Base-by-base conservation (phyloP, 2,329 filamentous ascomycete genomes). In the Talaromyces marneffei region DNA sequence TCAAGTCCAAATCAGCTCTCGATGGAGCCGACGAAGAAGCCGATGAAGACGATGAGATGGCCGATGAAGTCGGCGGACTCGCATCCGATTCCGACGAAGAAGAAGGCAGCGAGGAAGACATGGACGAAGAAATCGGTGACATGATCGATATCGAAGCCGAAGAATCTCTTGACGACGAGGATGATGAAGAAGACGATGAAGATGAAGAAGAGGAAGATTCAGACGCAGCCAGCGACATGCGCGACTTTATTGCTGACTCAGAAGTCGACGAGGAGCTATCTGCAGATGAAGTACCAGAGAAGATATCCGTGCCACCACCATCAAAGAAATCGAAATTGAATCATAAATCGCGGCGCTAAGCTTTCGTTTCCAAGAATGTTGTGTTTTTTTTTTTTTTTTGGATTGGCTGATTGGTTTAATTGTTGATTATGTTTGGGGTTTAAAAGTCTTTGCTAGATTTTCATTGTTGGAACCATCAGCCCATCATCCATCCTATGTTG, bases 181-280 rank as follows among this genome's bases (percentile, higher is more conserved):
- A 85, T 55, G 81, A 86, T 2, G 77, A 85, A 50, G 82, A 85
- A n/a, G 83, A 85, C 62, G 82, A 86, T 18, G 84, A 87, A 63
- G 83, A 83, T 2, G 77, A 85, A 57, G 81, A 86, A 2, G 85
- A 87, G 6, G 85, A 85, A 62, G 82, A 84, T 9, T 83, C 85
- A 54, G 81, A 86, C 59, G 81, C 85, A 27, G 85, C 87, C 6
- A 86, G 87, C 63, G 83, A 60, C n/a, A 60, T 63, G 57, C 37
- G 23, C 12, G 79, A 80, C 56, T 77, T 79, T 65, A 74, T 81
- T 55, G 75, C 78, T 5, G 78, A 81, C 60, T 77, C 75, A 2
- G 80, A 82, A 40, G 75, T 77, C 8, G 75, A 77, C 10, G 76
- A 74, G 23, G 72, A 80, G 23, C 66, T 68, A 25, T 73, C 70